phyloP scores from a whole-genome alignment of 2,329 filamentous ascomycete genomes.

The Beauveria asiatica region DNA sequence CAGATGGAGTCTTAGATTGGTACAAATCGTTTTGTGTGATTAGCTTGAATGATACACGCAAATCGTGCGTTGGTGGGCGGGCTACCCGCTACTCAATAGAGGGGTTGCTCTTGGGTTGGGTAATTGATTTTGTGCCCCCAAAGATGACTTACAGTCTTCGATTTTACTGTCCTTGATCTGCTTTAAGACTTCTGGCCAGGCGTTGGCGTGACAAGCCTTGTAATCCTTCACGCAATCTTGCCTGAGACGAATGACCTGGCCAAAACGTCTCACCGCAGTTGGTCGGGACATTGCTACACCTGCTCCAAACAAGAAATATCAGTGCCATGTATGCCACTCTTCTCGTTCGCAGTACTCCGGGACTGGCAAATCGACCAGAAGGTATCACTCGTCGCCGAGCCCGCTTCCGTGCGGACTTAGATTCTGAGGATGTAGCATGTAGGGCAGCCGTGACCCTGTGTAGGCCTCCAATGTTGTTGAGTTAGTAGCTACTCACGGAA shows the following conservation, averaged over 20 bases:
- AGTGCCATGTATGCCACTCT: background rate
- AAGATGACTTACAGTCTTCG: conserved; percentile 50
- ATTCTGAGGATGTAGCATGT: background rate
- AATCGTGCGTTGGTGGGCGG: background rate
- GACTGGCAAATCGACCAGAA: no score
- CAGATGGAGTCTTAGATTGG: conserved; percentile 57
- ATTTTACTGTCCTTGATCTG: conserved; percentile 72
- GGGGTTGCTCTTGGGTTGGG: background rate
- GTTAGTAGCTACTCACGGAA: background rate
- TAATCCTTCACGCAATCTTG: conserved; percentile 58
- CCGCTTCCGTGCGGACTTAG: background rate
- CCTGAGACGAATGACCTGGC: conserved; percentile 65
- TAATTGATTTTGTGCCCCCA: background rate
- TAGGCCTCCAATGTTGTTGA: background rate
- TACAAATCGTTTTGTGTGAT: background rate
- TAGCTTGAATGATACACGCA: background rate
- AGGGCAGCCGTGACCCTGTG: background rate
- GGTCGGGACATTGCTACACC: conserved; percentile 17
- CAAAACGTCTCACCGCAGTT: conserved; percentile 49
- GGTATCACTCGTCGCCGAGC: no score
- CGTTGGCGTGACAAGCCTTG: conserved; percentile 62
- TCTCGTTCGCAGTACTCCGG: no score
- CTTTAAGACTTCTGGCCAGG: conserved; percentile 70
- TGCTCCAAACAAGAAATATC: background rate
- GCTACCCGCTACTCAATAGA: background rate